These are phyloP conservation scores for Penicillium turbatum DNA, from an alignment of 495 filamentous ascomycete species.

Conservation along the genomic window DNA sequence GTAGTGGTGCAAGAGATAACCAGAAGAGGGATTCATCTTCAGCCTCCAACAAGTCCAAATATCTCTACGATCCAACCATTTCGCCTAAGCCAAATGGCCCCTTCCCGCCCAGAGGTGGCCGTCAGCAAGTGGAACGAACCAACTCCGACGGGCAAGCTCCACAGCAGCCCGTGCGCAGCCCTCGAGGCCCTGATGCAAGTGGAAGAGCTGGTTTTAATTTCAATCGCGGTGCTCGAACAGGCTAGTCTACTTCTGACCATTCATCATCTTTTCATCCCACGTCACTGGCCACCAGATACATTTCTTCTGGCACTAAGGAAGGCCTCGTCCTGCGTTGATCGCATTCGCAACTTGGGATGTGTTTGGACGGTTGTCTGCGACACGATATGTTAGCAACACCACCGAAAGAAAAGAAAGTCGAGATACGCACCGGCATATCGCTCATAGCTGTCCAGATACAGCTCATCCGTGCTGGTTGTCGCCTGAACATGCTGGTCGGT, in stretches of 20 bases:
- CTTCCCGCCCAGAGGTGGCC: slow-evolving; percentile 50
- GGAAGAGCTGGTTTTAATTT: slow-evolving; percentile 72
- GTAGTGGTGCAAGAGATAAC: slow-evolving; percentile 34
- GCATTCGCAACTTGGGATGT: slow-evolving; percentile 57
- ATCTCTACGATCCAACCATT: slow-evolving; percentile 73
- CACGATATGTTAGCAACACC: slow-evolving; percentile 15
- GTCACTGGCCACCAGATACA: not conserved
- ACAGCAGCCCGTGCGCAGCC: slow-evolving; percentile 60
- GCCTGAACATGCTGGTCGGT: slow-evolving; percentile 64
- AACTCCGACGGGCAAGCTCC: slow-evolving; percentile 43
- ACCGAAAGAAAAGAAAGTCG: not conserved
- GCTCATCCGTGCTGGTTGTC: slow-evolving; percentile 70
- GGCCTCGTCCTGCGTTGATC: slow-evolving; percentile 51
- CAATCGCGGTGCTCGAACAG: slow-evolving; percentile 43
- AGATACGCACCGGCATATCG: slow-evolving; percentile 56
- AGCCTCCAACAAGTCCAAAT: slow-evolving; percentile 38
- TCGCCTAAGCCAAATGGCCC: slow-evolving; percentile 55
- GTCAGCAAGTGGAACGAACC: slow-evolving; percentile 30
- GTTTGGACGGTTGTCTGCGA: slow-evolving; percentile 55
- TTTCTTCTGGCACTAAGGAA: slow-evolving; percentile 33
- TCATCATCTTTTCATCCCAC: not conserved
- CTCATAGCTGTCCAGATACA: slow-evolving; percentile 71
- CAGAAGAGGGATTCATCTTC: slow-evolving; percentile 48
- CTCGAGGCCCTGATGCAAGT: slow-evolving; percentile 70
- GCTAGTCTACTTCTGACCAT: slow-evolving; percentile 22